Evolutionary conservation across 805 yeast genomes (phyloP).

Genomic region (Saccharomycopsis fermentans): DNA sequence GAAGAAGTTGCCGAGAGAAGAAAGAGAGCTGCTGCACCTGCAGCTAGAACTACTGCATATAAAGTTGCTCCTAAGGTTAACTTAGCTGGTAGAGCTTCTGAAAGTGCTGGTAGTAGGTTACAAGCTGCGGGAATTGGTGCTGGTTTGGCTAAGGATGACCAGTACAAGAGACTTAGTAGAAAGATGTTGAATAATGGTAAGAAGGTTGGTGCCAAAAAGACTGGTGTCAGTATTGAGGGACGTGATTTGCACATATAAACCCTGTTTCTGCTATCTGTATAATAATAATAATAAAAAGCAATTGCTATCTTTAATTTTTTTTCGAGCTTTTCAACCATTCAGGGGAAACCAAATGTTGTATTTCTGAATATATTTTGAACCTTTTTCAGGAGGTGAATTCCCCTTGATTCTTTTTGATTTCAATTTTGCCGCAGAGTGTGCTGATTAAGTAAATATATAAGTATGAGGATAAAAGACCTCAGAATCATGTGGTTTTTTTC

Average conservation of each 20-base stretch:
- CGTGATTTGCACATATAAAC: slow-evolving; percentile 28
- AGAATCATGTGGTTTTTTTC: too few species aligned
- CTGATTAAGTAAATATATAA: too few species aligned
- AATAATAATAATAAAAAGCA: too few species aligned
- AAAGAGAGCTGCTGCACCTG: slow-evolving; percentile 94
- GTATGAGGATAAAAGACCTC: too few species aligned
- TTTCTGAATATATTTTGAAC: too few species aligned
- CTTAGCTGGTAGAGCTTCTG: slow-evolving; percentile 31
- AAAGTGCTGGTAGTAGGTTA: slow-evolving; percentile 28
- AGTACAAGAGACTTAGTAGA: slow-evolving; percentile 67
- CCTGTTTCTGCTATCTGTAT: not conserved
- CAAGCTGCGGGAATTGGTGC: slow-evolving; percentile 40
- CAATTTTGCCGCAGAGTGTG: too few species aligned
- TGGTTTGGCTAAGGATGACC: slow-evolving; percentile 55
- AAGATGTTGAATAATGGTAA: slow-evolving; percentile 41
- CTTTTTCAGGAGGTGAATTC: too few species aligned
- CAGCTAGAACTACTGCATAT: slow-evolving; percentile 78
- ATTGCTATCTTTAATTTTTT: not conserved
- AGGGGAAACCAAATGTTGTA: too few species aligned
- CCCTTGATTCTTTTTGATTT: too few species aligned
- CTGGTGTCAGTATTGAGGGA: slow-evolving; percentile 78
- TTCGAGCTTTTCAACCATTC: too few species aligned
- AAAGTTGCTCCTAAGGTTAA: slow-evolving; percentile 81
- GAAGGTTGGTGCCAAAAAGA: slow-evolving; percentile 35
- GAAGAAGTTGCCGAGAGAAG: slow-evolving; percentile 88